These are phyloP conservation scores for Nymphaea thermarum DNA, from an alignment of 164 flowering plant genomes.

Conservation along the genomic window DNA sequence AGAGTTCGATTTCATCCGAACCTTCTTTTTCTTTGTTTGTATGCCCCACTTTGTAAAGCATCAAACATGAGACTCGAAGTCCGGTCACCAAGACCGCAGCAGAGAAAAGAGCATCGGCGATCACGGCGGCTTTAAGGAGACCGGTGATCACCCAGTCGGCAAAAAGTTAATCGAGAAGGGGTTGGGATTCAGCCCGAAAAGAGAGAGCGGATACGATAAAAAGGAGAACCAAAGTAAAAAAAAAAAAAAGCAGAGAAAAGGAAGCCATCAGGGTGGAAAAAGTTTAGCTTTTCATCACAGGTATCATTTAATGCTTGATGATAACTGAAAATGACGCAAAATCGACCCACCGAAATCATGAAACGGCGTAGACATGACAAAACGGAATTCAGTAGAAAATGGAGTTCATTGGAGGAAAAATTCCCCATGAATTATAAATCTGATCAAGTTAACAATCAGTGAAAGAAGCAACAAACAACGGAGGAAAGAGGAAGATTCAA, in stretches of 20 bases:
- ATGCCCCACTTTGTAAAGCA: neutral
- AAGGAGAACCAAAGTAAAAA: neutral
- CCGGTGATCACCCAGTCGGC: neutral
- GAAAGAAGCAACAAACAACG: neutral
- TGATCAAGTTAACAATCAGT: neutral
- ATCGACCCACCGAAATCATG: neutral
- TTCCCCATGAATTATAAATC: neutral
- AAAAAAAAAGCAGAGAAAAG: neutral
- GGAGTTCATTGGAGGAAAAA: no score
- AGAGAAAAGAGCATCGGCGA: neutral
- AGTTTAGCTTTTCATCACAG: neutral
- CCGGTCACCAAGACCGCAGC: neutral
- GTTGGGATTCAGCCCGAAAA: neutral
- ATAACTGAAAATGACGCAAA: neutral
- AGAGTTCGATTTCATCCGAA: no score
- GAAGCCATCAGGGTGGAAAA: neutral
- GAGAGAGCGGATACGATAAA: neutral
- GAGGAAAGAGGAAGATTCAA: neutral
- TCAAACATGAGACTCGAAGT: neutral
- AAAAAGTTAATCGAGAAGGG: neutral
- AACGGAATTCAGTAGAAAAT: neutral
- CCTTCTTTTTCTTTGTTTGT: no score
- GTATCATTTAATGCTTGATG: neutral
- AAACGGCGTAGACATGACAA: neutral
- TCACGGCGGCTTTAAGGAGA: neutral